Evolutionary conservation across 306 rosid genomes (phyloP), one percentile per base, ranked within the genome.

Genomic region (Castanopsis chinensis): DNA sequence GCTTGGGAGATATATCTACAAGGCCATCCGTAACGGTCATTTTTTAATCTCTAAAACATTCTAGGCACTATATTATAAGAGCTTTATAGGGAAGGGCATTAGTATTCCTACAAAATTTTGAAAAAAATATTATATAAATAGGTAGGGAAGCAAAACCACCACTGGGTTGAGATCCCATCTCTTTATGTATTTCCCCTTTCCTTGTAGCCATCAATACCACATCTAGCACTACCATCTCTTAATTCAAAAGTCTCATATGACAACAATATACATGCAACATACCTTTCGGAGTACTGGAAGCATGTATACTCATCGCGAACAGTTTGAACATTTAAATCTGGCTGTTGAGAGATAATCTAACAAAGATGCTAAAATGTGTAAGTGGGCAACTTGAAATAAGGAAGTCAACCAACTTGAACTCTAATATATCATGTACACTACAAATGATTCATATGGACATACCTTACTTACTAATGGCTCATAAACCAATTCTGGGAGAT

Each of bases 301-400:
- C 98, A 95, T 68, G 92, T 89, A 86, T 95, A 95, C 84, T 93
- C 99, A 7, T 92, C 93, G 25, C 78, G 94, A 83, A 94, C 92
- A 32, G 92, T 91, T 51, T 85, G 94, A 82, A 95, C 93, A 73
- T 91, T 83, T 75, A 93, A 81, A 84, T 83, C 79, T 6, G 93
- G 90, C 84, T 93, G 97, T 78, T 87, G 92, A 55, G 96, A 80
- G 78, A 91, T 78, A 53, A 95, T 89, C 99, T 95, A 82, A 72
- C 57, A 67, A 87, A 49, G 78, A 74, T 65, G 79, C 59, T 83
- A 76, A 83, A 71, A 85, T 69, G 68, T 71, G 27, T 69, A 64
- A 60, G 35, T 21, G 7, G 51, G 74, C 77, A 76, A 73, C 64
- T 58, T 33, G 27, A 68, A 68, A 68, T 10, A n/a, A n/a, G 28